Base-by-base conservation (phyloP, 768 basidiomycete species). In the Kwoniella botswanensis region DNA sequence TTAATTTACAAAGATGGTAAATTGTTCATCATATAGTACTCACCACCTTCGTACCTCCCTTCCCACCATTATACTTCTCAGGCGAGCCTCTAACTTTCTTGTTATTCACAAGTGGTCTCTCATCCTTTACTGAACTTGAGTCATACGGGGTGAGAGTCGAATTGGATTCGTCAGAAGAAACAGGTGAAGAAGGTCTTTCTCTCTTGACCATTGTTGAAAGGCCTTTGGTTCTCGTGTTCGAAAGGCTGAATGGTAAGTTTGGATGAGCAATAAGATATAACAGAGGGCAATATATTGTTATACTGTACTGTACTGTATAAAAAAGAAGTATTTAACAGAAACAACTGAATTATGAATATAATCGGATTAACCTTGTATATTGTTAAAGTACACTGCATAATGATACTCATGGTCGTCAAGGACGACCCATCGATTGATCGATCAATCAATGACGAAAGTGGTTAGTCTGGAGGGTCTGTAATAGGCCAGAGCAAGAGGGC, bases 101-200 rank as follows among this genome's bases (percentile, higher is more conserved):
- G 21, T 15, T 24, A 11, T 18, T 24, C 11, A 60, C 4, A 35
- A 0, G 2, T 1, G 62, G 62, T 63, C 52, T 63, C 46, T 63
- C 62, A 50, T 63, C 62, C n/a, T n/a, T 43, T 11, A 55, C 1
- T 21, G 60, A 63, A 29, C 52, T 52, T 7, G 62, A 63, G 29
- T 63, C 62, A 22, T n/a, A 44, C 22, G 62, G 62, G 5, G 46
- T 29, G 1, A 63, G 29, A 21, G 62, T 63, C 3, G 62, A 63
- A 13, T 2, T 55, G 4, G n/a, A 15, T 17, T 0, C 15, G 15
- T 52, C 50, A 4, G 35, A 18, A 50, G 54, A 55, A 22, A 55
- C 24, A 10, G 54, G 54, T 22, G 54, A 55, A 55, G 22, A 22
- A 55, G n/a, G n/a, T 55, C 54, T 18, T 55, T 55, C 54, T 55